Evolutionary conservation across 345 rosid genomes (phyloP), one percentile per base, ranked within the genome.

Genomic region (Eucalyptus marginata): DNA sequence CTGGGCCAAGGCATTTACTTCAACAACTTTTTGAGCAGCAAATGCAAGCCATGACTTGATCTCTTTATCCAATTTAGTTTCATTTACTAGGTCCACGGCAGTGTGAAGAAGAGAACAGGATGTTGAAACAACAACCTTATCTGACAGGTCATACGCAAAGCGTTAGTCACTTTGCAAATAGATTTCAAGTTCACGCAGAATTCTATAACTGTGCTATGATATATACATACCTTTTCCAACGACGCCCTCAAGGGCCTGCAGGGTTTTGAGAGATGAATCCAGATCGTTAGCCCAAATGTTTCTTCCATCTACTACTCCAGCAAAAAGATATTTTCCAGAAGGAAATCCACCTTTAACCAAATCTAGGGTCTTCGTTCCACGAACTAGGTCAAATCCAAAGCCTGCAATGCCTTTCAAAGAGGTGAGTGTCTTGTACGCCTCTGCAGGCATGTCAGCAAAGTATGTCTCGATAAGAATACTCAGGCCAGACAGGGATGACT

Each of bases 271-370:
- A 89, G 99, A 96, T 84, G 95, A 91, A 92, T 96, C 94, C 86
- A 96, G 98, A 90, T 97, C 98, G 88, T 97, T 97, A 86, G 98
- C 99, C 99, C 99, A 97, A 87, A 96, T 95, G 94, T 97, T 97
- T 93, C 99, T 95, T 92, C 99, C 99, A 86, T 97, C 99, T 88
- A 96, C 99, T 87, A 97, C 96, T 54, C 99, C 99, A 94, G 98
- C 98, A 91, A 97, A 96, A 85, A 97, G 96, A 90, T 94, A 94
- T 91, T 97, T 97, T 36, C 96, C 98, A 68, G 92, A 7, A 24
- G 99, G 99, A 95, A 96, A 96, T 52, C 92, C 93, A 88, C 94
- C 80, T 95, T 96, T 96, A 94, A 97, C 93, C 93, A 97, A 93
- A 84, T 95, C 98, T 88, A 95, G 88, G 66, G 97, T 95, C 93